Base-by-base conservation (phyloP, 2,329 filamentous ascomycete species). In the Arthroderma sp. region DNA sequence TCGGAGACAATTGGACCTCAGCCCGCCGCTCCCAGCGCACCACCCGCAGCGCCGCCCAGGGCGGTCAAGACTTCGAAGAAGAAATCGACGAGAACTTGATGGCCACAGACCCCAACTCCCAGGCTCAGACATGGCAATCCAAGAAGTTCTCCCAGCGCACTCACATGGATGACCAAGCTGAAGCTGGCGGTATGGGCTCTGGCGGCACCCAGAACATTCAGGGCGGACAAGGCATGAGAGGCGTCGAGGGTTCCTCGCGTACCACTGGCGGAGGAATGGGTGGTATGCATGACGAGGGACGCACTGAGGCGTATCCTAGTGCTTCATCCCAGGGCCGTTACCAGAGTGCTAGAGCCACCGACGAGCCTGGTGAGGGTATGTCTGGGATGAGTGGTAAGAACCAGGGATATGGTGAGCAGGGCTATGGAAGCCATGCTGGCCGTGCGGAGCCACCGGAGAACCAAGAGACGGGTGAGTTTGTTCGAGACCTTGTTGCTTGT, bases 1-100 rank as follows among this genome's bases (percentile, higher is more conserved):
- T 51, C 35, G 47, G 53, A 31, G 53, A 60, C 49, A 56, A 43
- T 37, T 60, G 56, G 58, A 51, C 37, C 25, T 19, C 56, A 8
- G 23, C 44, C 51, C 43, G 61, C 23, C 54, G 54, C 6, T 56
- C 52, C n/a, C 58, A 60, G 41, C 11, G 38, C 25, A 51, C 39
- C 15, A 51, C 55, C 8, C 55, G 43, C 9, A 49, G 28, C n/a
- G 5, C 28, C 17, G 37, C 37, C 28, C 54, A 55, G 39, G 31
- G 37, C 13, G 53, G 58, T 35, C 59, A 56, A 51, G 54, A 52
- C 28, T 56, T 54, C 35, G 49, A 38, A 19, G 56, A 53, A 37
- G 55, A 54, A 19, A 54, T 54, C 33, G 33, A 54, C 33, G 54
- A 55, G 23, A 17, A 41, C 21, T 19, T 55, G 13, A 4, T 55